Conservation (phyloP, 352 stramenopile genomes). For the Ophiocytium majus region DNA sequence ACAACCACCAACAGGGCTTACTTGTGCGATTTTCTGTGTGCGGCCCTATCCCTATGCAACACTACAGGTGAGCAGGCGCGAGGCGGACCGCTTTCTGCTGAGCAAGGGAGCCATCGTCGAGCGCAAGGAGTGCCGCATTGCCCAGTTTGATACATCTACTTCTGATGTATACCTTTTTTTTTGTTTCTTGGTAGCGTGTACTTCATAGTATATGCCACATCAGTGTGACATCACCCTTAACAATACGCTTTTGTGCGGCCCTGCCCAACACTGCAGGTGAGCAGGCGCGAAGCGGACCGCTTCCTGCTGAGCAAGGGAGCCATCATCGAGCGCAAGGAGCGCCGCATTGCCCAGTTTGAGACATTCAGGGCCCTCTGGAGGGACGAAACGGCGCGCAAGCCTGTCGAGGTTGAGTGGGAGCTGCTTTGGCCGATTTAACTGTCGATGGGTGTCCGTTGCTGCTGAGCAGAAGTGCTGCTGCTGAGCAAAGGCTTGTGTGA, state of each 20-base stretch:
- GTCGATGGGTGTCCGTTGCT: constrained; percentile 40
- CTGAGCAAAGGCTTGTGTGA: too few species aligned
- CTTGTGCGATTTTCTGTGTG: too few species aligned
- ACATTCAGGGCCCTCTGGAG: constrained; percentile 44
- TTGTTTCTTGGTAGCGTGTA: neutral
- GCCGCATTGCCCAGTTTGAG: constrained; percentile 43
- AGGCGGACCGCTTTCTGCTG: constrained; percentile 42
- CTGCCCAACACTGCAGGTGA: constrained; percentile 14
- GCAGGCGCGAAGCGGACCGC: constrained; percentile 30
- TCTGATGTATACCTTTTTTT: constrained; percentile 12
- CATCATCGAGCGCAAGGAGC: constrained; percentile 45
- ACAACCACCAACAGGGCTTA: too few species aligned
- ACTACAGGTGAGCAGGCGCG: constrained; percentile 19
- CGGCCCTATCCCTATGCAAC: too few species aligned
- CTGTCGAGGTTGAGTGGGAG: constrained; percentile 43
- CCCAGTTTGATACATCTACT: constrained; percentile 46
- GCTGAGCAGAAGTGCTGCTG: constrained; percentile 21
- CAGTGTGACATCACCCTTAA: too few species aligned
- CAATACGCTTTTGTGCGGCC: too few species aligned
- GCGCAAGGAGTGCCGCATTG: constrained; percentile 29
- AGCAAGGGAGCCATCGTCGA: constrained; percentile 37
- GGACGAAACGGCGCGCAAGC: constrained; percentile 39
- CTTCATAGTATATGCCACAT: neutral
- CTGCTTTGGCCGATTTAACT: constrained; percentile 25
- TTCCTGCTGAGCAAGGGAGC: constrained; percentile 34